Evolutionary conservation across 169 alveolate species (phyloP).

Genomic region (Cystoisospora suis): DNA sequence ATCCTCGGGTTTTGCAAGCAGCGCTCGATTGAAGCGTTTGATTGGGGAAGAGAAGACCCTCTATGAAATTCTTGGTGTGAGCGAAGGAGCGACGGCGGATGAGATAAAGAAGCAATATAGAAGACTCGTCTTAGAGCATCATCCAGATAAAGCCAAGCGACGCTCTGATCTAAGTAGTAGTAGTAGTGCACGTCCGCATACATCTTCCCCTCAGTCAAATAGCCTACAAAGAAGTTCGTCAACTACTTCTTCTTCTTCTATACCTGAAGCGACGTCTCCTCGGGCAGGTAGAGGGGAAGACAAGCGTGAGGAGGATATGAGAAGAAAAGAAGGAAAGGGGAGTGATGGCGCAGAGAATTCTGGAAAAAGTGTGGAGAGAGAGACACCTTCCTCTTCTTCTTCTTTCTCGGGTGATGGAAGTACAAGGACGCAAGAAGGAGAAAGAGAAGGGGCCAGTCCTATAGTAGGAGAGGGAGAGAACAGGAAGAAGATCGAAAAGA

Average conservation of each 20-base stretch:
- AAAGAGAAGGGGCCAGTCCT: neutral
- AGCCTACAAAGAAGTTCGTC: too few relatives aligned
- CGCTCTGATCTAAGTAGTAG: neutral
- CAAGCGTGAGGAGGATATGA: too few relatives aligned
- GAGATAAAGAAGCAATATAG: conserved; percentile 64
- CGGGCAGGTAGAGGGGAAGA: too few relatives aligned
- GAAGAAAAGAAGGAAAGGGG: too few relatives aligned
- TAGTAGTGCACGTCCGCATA: too few relatives aligned
- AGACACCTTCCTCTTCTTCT: neutral
- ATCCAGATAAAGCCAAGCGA: conserved; percentile 65
- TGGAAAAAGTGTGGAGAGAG: neutral
- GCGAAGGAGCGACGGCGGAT: conserved; percentile 44
- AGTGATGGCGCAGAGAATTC: neutral
- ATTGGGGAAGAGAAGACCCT: conserved; percentile 52
- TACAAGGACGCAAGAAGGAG: neutral
- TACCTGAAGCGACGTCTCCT: too few relatives aligned
- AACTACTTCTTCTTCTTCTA: neutral
- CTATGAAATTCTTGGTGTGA: conserved; percentile 48
- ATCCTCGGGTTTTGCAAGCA: neutral
- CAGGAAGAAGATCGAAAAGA: neutral
- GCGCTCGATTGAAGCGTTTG: conserved; percentile 21
- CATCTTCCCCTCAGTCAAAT: too few relatives aligned
- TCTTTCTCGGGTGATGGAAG: neutral
- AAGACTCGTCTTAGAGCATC: conserved; percentile 57
- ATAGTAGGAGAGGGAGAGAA: neutral